phyloP scores from a whole-genome alignment of 2,329 filamentous ascomycete genomes.

The Hortaea werneckii region DNA sequence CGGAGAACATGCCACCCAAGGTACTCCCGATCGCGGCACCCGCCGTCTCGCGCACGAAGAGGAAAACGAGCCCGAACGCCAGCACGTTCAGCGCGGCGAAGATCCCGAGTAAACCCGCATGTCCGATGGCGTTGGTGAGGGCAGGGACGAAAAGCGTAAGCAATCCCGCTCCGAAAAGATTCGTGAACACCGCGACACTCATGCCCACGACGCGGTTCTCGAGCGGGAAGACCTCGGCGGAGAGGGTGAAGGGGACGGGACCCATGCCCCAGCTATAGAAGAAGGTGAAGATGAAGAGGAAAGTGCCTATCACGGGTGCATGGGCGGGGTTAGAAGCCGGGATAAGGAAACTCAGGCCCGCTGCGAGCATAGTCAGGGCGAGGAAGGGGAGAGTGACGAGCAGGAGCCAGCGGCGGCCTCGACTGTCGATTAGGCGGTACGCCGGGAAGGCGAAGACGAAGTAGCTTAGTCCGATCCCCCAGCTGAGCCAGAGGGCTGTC shows the following conservation, averaged over 20 bases:
- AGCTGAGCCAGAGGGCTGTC: constrained; percentile 17
- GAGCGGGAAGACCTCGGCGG: constrained; percentile 59
- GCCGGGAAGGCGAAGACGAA: constrained; percentile 47
- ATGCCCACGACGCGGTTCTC: constrained; percentile 58
- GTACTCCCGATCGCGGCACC: constrained; percentile 11
- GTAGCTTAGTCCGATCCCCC: constrained; percentile 21
- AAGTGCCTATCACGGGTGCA: constrained; percentile 43
- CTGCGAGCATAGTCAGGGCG: constrained; percentile 36
- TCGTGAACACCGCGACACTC: constrained; percentile 51
- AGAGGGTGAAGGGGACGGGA: constrained; percentile 57
- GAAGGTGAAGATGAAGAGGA: constrained; percentile 44
- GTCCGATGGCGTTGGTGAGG: constrained; percentile 12
- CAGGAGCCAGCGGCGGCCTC: constrained; percentile 43
- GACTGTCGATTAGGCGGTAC: constrained; percentile 49
- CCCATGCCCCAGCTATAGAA: constrained; percentile 28
- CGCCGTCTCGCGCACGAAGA: constrained; percentile 24
- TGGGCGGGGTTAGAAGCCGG: constrained; percentile 29
- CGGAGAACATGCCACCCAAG: constrained; percentile 10
- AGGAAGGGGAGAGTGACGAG: constrained; percentile 38
- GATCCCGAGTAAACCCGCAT: constrained; percentile 18
- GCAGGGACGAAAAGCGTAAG: constrained; percentile 21
- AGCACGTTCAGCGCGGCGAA: constrained; percentile 22
- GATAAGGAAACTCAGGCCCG: constrained; percentile 44
- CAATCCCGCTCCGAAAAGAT: constrained; percentile 21
- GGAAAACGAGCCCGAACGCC: constrained; percentile 22